Percentiles rank a stretch among this genome's conserved stretches.
phyloP scores from a whole-genome alignment of 768 basidiomycete species.

The Leccinellum rugosiceps region DNA sequence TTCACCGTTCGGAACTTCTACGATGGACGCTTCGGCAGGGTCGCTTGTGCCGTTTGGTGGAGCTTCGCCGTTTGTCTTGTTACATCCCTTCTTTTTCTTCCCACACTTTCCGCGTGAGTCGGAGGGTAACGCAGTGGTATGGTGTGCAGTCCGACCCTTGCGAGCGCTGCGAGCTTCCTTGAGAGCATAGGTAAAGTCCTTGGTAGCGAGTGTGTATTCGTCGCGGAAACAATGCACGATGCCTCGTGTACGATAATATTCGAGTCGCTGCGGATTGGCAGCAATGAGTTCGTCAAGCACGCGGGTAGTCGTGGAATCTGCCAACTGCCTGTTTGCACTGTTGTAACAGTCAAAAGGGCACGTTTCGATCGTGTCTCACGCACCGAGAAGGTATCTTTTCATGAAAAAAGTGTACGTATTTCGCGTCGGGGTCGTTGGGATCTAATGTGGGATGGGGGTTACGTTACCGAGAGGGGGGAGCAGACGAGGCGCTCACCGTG shows the following conservation, averaged over 20 bases:
- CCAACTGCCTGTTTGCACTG: constrained; percentile 61
- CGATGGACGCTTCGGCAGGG: constrained; percentile 36
- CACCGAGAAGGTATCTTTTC: constrained; percentile 93
- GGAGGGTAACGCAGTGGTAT: constrained; percentile 37
- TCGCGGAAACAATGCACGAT: constrained; percentile 89
- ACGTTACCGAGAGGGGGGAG: not conserved
- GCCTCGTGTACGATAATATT: constrained; percentile 86
- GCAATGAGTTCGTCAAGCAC: constrained; percentile 78
- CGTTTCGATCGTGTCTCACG: constrained; percentile 20
- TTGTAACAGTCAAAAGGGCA: constrained; percentile 16
- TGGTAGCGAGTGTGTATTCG: constrained; percentile 68
- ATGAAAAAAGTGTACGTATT: constrained; percentile 92
- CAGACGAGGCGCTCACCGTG: constrained; percentile 41
- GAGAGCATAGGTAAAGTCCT: constrained; percentile 79
- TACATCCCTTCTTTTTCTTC: constrained; percentile 53
- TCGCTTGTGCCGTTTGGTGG: constrained; percentile 65
- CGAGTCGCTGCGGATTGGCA: constrained; percentile 68
- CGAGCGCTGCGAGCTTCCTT: constrained; percentile 72
- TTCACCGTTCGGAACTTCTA: constrained; percentile 51
- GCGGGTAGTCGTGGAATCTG: constrained; percentile 77
- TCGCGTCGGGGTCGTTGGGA: constrained; percentile 72
- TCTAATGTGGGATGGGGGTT: constrained; percentile 40
- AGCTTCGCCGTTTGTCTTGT: constrained; percentile 58
- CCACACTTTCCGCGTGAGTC: constrained; percentile 42
- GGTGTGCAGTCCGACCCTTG: constrained; percentile 58